phyloP scores from a whole-genome alignment of 441 rosid genomes.

The Erysimum pusillum region DNA sequence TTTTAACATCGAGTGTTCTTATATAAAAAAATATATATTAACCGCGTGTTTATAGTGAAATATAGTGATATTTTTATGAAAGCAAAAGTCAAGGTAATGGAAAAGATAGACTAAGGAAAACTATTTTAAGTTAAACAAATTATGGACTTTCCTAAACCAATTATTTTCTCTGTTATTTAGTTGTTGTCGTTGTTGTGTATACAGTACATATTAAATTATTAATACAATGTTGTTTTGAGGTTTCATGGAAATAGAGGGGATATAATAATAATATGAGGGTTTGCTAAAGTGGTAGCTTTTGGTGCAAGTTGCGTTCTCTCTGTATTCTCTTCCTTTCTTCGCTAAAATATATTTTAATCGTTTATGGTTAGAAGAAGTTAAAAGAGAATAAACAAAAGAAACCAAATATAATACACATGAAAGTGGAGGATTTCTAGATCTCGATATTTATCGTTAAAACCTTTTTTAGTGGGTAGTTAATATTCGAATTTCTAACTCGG shows the following conservation, averaged over 20 bases:
- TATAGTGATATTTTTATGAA: not conserved
- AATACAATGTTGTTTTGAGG: not conserved
- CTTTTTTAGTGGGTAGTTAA: not conserved
- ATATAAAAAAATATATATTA: not conserved
- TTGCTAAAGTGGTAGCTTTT: conserved; percentile 42
- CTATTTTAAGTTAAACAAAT: not conserved
- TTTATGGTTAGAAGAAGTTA: conserved; percentile 23
- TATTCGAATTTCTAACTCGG: not conserved
- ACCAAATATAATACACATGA: conserved; percentile 9
- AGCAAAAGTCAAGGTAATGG: not conserved
- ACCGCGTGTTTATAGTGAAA: not conserved
- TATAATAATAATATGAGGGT: conserved; percentile 14
- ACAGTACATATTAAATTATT: not conserved
- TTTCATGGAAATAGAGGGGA: conserved; percentile 9
- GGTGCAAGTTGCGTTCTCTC: conserved; percentile 43
- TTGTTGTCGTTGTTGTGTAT: not conserved
- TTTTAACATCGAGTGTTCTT: not conserved
- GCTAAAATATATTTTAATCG: conserved; percentile 17
- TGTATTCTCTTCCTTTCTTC: conserved; percentile 29
- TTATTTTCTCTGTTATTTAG: not conserved
- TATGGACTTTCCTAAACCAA: not conserved
- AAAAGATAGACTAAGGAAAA: no score
- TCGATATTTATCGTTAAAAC: not conserved
- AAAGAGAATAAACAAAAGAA: conserved; percentile 7
- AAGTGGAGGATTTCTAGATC: conserved; percentile 10